Evolutionary conservation across 1,284 basidiomycete genomes (phyloP), one percentile per base, ranked within the genome.

Genomic region (Sporisorium graminicola): DNA sequence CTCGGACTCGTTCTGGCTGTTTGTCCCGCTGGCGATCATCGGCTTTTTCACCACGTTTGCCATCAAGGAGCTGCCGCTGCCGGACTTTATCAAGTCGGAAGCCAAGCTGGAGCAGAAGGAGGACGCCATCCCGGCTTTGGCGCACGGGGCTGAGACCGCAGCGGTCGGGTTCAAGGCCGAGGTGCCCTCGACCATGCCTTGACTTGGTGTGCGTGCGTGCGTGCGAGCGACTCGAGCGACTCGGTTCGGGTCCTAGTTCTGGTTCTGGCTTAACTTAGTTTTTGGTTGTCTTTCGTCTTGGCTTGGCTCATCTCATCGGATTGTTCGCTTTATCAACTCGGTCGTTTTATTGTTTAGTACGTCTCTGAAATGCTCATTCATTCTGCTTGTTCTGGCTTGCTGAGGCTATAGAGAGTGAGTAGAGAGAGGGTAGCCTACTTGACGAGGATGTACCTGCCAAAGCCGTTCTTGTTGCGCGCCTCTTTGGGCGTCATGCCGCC

Each of bases 61-160:
- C 14, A 57, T 79, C 31, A 64, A 67, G 47, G 66, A 70, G 5
- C 37, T 79, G 5, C 74, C 77, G 0, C 29, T 79, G 42, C 74
- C 70, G 5, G 70, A 70, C 44, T 74, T 70, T n/a, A 74, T 70
- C 53, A 60, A 67, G 40, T 54, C 58, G 5, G 44, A 74, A 10
- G 57, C 65, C 18, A 64, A 52, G 43, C 20, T 70, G 2, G 53
- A 70, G 43, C 42, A 55, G 27, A 62, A 56, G 27, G 33, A 64
- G 24, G 60, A 63, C 13, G 43, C 60, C 5, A 9, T 50, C 2
- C 52, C 58, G 10, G 65, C 47, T 14, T 6, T 67, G 24, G 26
- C 35, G 6, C 26, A 18, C 1, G 37, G 52, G 3, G 52, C 24
- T 1, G 37, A 40, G 14, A 12, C 40, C 3, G 49, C 55, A 1